Evolutionary conservation across 2,329 filamentous ascomycete species (phyloP), one percentile per base, ranked within the genome.

Genomic region (Aureobasidium leucospermi): DNA sequence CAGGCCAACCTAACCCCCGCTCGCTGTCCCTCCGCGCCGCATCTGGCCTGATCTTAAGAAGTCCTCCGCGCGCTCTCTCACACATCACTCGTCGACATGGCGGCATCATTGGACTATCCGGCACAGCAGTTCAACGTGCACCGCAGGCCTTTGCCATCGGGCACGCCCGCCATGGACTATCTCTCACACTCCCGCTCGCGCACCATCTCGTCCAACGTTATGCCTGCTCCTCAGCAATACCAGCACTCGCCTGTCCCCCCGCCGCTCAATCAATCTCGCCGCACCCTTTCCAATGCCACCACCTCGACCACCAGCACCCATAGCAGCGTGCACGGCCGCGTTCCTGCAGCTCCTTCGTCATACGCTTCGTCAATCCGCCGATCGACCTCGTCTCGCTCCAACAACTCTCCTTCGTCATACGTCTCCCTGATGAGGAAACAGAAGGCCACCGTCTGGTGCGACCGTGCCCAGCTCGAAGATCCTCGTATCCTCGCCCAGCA

Each of bases 381-480:
- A 65, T 95, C 90, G 31, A 89, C 86, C 32, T 96, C 90, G 3
- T 88, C 88, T 55, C 85, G 90, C 67, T 78, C 77, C 59, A 78
- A 76, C 52, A 71, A 78, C 15, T 82, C 83, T 63, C 76, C 87
- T 1, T 81, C 81, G n/a, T 86, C 90, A 64, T 99, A 99, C 74
- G 94, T 99, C 55, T 92, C 94, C 38, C 81, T 96, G n/a, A 87
- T 99, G 76, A 85, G 94, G 63, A 93, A 92, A 72, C 94, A 99
- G 75, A 97, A 97, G 73, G 94, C 91, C 34, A 99, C 94, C 0
- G 94, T 99, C 4, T 99, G 94, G 94, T 96, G 92, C 77, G 94
- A 97, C 71, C 87, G 92, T 58, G 84, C 93, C 9, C 94, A 99
- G 72, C 86, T 89, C 63, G 91, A 97, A 74, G 94, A 99, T 71